These are phyloP conservation scores for Hypomontagnella monticulosa DNA, from an alignment of 495 filamentous ascomycete species.

Conservation along the genomic window DNA sequence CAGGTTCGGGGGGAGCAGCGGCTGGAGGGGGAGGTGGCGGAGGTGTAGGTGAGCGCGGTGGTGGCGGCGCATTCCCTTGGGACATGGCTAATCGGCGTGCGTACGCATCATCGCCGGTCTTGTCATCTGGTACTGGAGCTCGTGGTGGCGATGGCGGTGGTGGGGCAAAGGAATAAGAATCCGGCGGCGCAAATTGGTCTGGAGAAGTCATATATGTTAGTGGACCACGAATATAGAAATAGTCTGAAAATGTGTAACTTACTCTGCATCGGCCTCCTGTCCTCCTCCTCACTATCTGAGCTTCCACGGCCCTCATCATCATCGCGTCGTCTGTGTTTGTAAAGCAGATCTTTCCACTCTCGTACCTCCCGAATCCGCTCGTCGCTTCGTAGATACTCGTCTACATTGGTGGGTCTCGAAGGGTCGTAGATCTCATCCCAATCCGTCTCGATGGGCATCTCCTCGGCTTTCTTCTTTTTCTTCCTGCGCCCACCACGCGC, in stretches of 20 bases:
- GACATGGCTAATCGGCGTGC: constrained; percentile 68
- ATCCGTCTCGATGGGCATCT: constrained; percentile 69
- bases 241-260: constrained; percentile 34
- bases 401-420: constrained; percentile 81
- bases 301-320: constrained; percentile 51
- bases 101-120: constrained; percentile 77
- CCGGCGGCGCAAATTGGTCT: constrained; percentile 79
- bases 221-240: not conserved
- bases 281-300: constrained; percentile 68
- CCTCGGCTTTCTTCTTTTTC: constrained; percentile 80
- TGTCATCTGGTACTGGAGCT: constrained; percentile 60
- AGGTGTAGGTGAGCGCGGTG: constrained; percentile 48
- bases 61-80: constrained; percentile 52
- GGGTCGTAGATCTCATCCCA: constrained; percentile 97
- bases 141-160: constrained; percentile 65
- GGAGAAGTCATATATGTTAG: constrained; percentile 39
- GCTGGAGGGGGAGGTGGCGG: constrained; percentile 62
- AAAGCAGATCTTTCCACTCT: constrained; percentile 89
- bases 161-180: constrained; percentile 74
- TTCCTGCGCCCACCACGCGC: constrained; percentile 81
- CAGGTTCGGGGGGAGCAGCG: constrained; percentile 55
- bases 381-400: constrained; percentile 86
- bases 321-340: constrained; percentile 72
- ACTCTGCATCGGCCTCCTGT: constrained; percentile 62
- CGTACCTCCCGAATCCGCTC: constrained; percentile 80